phyloP scores from a whole-genome alignment of 257 asterid genomes.

The Apocynum venetum region DNA sequence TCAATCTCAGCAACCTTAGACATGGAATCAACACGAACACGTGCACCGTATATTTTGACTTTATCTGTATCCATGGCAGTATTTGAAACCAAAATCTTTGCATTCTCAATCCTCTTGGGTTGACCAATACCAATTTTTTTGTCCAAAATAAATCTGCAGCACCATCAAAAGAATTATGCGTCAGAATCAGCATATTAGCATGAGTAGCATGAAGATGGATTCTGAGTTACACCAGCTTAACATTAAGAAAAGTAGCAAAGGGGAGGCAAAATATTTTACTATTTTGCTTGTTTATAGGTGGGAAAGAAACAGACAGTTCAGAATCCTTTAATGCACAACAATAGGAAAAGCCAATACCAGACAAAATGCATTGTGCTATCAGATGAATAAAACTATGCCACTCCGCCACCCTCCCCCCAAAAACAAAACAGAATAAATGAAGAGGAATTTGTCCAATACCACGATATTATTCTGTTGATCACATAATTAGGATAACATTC shows the following conservation, averaged over 20 bases:
- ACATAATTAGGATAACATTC: neutral
- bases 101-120: conserved; percentile 95
- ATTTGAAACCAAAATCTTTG: conserved; percentile 91
- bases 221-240: neutral
- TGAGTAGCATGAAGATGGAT: neutral
- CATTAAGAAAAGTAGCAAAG: neutral
- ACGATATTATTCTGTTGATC: neutral
- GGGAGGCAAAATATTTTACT: neutral
- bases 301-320: neutral
- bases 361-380: neutral
- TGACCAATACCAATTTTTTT: conserved; percentile 96
- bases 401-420: too few relatives aligned
- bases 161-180: conserved; percentile 3
- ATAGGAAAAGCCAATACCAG: neutral
- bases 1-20: conserved; percentile 96
- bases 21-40: conserved; percentile 99
- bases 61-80: conserved; percentile 99
- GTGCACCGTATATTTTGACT: conserved; percentile 96
- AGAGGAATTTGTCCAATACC: neutral
- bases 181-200: neutral
- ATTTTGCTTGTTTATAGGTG: neutral
- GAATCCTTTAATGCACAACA: neutral
- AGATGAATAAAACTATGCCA: neutral
- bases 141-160: conserved; percentile 83
- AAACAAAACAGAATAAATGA: neutral